phyloP scores from a whole-genome alignment of 1,284 basidiomycete species.

The Ustilago nuda region DNA sequence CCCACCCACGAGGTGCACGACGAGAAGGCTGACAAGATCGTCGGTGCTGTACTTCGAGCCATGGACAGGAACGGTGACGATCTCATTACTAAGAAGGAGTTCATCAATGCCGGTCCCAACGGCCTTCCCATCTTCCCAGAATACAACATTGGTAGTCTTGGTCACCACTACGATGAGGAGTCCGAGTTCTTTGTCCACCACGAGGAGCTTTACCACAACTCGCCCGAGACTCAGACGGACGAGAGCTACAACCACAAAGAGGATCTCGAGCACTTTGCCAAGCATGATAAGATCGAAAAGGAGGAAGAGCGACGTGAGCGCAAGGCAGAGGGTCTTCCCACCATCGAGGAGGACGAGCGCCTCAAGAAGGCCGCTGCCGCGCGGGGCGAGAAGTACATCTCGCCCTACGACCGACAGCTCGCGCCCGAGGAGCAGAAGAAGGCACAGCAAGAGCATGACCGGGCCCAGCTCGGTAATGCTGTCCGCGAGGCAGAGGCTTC shows the following conservation, averaged over 20 bases:
- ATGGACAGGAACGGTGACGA: slow-evolving; percentile 86
- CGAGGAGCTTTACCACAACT: slow-evolving; percentile 87
- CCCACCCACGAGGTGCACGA: slow-evolving; percentile 82
- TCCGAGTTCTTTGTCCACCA: slow-evolving; percentile 69
- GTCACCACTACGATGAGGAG: slow-evolving; percentile 82
- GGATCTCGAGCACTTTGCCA: slow-evolving; percentile 80
- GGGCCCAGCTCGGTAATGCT: slow-evolving; percentile 57
- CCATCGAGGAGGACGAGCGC: slow-evolving; percentile 64
- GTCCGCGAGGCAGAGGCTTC: slow-evolving; percentile 59
- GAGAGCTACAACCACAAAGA: slow-evolving; percentile 90
- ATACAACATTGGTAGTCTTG: slow-evolving; percentile 75
- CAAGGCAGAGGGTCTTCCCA: slow-evolving; percentile 80
- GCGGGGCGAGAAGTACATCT: slow-evolving; percentile 60
- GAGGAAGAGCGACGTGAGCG: slow-evolving; percentile 87
- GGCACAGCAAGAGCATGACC: slow-evolving; percentile 56
- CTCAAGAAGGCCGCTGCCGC: slow-evolving; percentile 55
- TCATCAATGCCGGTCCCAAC: slow-evolving; percentile 80
- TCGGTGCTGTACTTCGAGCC: slow-evolving; percentile 78
- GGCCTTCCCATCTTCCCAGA: slow-evolving; percentile 81
- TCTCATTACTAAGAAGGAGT: slow-evolving; percentile 81
- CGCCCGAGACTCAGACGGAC: slow-evolving; percentile 95
- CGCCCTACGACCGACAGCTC: slow-evolving; percentile 64
- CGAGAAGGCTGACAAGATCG: slow-evolving; percentile 85
- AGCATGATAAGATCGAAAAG: slow-evolving; percentile 87
- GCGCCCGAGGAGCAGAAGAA: slow-evolving; percentile 51